phyloP scores from a whole-genome alignment of 192 early-diverging fungal genomes.

The Gaertneriomyces semiglobifer region DNA sequence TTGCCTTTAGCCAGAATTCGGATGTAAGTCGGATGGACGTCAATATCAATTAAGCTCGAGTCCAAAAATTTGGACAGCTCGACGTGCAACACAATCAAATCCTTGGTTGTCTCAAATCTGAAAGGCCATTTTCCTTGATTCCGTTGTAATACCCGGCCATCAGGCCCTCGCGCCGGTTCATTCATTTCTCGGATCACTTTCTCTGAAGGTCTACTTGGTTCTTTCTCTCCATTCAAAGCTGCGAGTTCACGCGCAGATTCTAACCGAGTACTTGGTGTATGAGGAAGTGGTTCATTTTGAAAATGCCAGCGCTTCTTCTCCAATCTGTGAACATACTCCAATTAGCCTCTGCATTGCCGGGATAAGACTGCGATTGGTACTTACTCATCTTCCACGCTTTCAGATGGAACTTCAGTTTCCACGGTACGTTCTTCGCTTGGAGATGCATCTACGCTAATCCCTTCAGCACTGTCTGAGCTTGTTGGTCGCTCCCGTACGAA shows the following conservation, averaged over 20 bases:
- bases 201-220: not conserved
- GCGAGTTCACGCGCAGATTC: constrained; percentile 51
- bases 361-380: too few relatives aligned
- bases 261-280: constrained; percentile 50
- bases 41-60: constrained; percentile 49
- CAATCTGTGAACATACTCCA: constrained; percentile 12
- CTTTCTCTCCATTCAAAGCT: constrained; percentile 31
- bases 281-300: constrained; percentile 42
- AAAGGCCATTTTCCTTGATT: constrained; percentile 57
- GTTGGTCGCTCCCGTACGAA: constrained; percentile 22
- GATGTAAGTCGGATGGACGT: constrained; percentile 40
- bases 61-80: constrained; percentile 53
- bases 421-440: too few relatives aligned
- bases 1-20: constrained; percentile 52
- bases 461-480: too few relatives aligned
- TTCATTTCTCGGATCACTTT: constrained; percentile 10
- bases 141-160: constrained; percentile 50
- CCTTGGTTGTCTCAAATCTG: constrained; percentile 22
- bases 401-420: too few relatives aligned
- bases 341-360: not conserved
- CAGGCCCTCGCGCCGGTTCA: constrained; percentile 21
- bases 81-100: constrained; percentile 37
- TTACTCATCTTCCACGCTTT: too few relatives aligned
- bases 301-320: constrained; percentile 39
- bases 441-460: too few relatives aligned